Evolutionary conservation across 345 rosid species (phyloP), one percentile per base, ranked within the genome.

Genomic region (Mercurialis annua): DNA sequence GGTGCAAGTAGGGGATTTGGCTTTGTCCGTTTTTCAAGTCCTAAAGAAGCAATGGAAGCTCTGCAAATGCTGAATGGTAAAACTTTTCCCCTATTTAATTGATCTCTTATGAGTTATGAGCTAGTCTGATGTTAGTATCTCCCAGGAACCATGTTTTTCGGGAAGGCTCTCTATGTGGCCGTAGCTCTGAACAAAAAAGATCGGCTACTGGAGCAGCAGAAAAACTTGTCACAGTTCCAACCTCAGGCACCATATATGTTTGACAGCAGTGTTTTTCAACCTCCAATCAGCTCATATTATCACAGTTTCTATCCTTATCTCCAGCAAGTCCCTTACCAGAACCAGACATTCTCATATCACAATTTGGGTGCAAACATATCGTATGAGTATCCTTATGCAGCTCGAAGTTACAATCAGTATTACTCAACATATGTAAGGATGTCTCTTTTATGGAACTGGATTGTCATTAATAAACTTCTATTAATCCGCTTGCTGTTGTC

Each of bases 1-100:
- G 91, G 97, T 20, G 46, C 3, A 24, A 88, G 91, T 70, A 87
- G 79, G 70, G 84, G 86, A 60, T 89, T 84, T 73, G 97, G 96
- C 44, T 90, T 88, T 73, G 97, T 91, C 50, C 77, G 86, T 68
- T 88, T 85, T 83, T 83, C 90, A 64, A 74, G 70, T 50, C 64
- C 77, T 66, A 84, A 79, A 71, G 96, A 87, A 73, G 85, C 97
- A 59, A 76, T 76, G 36, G 62, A 57, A 20, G 97, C 96, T 70
- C 62, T 79, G 73, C 51, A 60, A 62, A 27, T 67, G 38, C 81
- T 84, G 64, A 66, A 87, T 69, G 91, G 97, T 90, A 75, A 54
- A 20, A 46, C 53, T 50, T 53, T 59, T 61, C n/a, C 47, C 40
- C 26, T 70, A 14, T 66, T 40, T 50, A 51, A 21, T 49, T 61